These are phyloP conservation scores for Amylocarpus encephaloides DNA, from an alignment of 2,329 filamentous ascomycete species.

Conservation along the genomic window DNA sequence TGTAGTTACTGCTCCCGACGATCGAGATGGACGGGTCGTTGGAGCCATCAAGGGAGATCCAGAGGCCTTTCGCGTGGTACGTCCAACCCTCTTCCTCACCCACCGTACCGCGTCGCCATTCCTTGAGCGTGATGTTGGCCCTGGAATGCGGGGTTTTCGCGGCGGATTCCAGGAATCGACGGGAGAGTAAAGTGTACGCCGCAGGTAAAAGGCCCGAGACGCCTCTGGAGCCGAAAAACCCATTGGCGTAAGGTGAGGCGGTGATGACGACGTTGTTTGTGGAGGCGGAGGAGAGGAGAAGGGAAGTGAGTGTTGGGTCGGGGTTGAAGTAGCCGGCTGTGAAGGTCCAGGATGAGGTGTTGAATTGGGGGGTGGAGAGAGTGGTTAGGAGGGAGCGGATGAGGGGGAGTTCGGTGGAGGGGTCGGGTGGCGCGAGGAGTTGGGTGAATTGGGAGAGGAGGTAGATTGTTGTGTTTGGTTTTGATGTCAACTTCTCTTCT, in stretches of 20 bases:
- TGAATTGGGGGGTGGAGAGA: slow-evolving; percentile 57
- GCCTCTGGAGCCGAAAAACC: slow-evolving; percentile 84
- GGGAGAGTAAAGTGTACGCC: slow-evolving; percentile 84
- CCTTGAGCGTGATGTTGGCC: slow-evolving; percentile 64
- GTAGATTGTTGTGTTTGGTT: slow-evolving; percentile 67
- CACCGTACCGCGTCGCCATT: slow-evolving; percentile 81
- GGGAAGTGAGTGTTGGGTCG: slow-evolving; percentile 70
- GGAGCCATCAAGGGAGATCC: slow-evolving; percentile 69
- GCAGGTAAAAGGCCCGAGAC: slow-evolving; percentile 85
- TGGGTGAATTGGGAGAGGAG: slow-evolving; percentile 84
- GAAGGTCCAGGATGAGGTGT: slow-evolving; percentile 81
- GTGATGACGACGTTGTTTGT: slow-evolving; percentile 77
- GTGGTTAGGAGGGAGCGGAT: slow-evolving; percentile 67
- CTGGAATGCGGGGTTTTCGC: slow-evolving; percentile 32
- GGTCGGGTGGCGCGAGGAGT: slow-evolving; percentile 62
- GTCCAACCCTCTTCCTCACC: slow-evolving; percentile 85
- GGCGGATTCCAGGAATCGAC: slow-evolving; percentile 59
- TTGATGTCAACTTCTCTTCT: background rate
- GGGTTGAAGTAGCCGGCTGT: slow-evolving; percentile 99
- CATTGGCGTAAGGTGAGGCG: slow-evolving; percentile 88
- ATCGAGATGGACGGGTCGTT: slow-evolving; percentile 69
- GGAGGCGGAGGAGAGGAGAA: slow-evolving; percentile 69
- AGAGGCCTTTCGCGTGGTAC: slow-evolving; percentile 94
- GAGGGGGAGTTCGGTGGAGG: slow-evolving; percentile 82
- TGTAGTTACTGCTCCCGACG: slow-evolving; percentile 92